phyloP scores from a whole-genome alignment of 192 early-diverging fungal genomes.

The Mortierella claussenii region DNA sequence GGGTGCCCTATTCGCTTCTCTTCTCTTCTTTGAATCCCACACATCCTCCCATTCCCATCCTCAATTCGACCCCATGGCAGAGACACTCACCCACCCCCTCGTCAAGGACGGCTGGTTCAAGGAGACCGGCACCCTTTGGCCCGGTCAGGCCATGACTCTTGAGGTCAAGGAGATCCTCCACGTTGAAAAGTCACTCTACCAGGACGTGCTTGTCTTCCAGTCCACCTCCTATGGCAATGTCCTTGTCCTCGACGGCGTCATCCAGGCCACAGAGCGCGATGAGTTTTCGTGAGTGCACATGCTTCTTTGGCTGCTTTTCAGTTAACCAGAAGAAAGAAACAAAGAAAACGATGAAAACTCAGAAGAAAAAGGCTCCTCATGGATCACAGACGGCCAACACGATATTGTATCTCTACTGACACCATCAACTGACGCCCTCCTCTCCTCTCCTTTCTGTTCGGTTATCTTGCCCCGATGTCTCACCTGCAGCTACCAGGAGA shows the following conservation, averaged over 20 bases:
- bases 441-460: background rate
- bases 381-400: too few species aligned
- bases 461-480: too few species aligned
- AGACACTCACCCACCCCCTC: slow-evolving; percentile 83
- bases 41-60: too few species aligned
- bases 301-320: background rate
- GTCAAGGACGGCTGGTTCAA: slow-evolving; percentile 98
- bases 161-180: slow-evolving; percentile 96
- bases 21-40: too few species aligned
- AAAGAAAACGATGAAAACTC: too few species aligned
- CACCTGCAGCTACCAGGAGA: slow-evolving; percentile 91
- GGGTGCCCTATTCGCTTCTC: too few species aligned
- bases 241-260: slow-evolving; percentile 96
- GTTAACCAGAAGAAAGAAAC: too few species aligned
- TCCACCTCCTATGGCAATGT: slow-evolving; percentile 96
- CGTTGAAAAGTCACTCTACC: slow-evolving; percentile 92
- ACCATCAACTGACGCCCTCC: background rate
- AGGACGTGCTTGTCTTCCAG: slow-evolving; percentile 98
- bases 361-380: too few species aligned
- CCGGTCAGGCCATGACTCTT: slow-evolving; percentile 97
- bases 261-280: slow-evolving; percentile 98
- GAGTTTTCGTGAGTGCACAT: slow-evolving; percentile 86
- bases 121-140: slow-evolving; percentile 95
- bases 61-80: slow-evolving; percentile 33
- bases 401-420: too few species aligned